Evolutionary conservation across 2,329 filamentous ascomycete species (phyloP).

Genomic region (Dactylellina parvicollis): DNA sequence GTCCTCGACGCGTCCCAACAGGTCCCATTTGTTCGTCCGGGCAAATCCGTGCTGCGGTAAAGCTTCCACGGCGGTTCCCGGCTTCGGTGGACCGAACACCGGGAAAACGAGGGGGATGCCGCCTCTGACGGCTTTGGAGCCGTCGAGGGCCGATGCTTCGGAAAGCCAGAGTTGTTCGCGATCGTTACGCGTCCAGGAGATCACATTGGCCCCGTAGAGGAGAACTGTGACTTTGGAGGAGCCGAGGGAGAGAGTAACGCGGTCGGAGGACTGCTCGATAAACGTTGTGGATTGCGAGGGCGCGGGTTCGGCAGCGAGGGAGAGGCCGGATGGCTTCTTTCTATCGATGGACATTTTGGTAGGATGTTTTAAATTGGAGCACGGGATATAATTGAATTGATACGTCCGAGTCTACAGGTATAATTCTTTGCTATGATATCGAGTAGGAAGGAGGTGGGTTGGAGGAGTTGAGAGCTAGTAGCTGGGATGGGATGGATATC

Average conservation of each 20-base stretch:
- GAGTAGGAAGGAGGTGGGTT: background rate
- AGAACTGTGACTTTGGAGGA: slow-evolving; percentile 86
- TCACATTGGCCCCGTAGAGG: slow-evolving; percentile 90
- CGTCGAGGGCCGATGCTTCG: slow-evolving; percentile 67
- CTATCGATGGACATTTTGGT: slow-evolving; percentile 27
- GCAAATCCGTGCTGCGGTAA: slow-evolving; percentile 96
- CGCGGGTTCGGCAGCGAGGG: slow-evolving; percentile 6
- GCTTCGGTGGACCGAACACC: slow-evolving; percentile 84
- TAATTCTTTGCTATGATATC: background rate
- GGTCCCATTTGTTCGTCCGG: slow-evolving; percentile 86
- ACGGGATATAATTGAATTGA: slow-evolving; percentile 1
- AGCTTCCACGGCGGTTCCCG: slow-evolving; percentile 77
- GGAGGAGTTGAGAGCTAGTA: background rate
- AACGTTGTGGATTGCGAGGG: slow-evolving; percentile 12
- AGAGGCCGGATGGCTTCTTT: slow-evolving; percentile 23
- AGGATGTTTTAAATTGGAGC: background rate
- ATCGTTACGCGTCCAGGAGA: slow-evolving; percentile 86
- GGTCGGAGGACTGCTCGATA: slow-evolving; percentile 66
- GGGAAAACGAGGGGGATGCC: slow-evolving; percentile 94
- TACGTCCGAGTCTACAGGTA: background rate
- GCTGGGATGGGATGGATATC: background rate
- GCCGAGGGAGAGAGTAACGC: slow-evolving; percentile 79
- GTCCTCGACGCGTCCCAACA: slow-evolving; percentile 80
- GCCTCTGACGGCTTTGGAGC: slow-evolving; percentile 86
- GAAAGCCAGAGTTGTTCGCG: slow-evolving; percentile 64